Percentiles rank a stretch among this genome's conserved stretches.
phyloP scores from a whole-genome alignment of 1,284 basidiomycete genomes.

The Puccinia polysora region DNA sequence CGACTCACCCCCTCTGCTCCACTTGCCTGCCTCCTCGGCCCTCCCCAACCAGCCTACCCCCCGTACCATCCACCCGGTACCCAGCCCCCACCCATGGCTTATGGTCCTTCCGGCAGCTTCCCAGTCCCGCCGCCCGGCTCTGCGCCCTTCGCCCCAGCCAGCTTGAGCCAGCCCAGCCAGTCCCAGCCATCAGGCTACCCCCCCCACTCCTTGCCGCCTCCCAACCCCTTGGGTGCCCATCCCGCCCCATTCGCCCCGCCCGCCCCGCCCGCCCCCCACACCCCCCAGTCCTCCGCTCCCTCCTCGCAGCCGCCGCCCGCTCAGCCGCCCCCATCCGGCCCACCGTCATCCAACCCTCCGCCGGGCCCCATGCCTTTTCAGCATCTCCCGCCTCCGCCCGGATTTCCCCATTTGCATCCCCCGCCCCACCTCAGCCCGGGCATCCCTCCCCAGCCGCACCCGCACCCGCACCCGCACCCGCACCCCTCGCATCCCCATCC shows the following conservation, averaged over 20 bases:
- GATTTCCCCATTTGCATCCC: slow-evolving; percentile 39
- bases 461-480: slow-evolving; percentile 22
- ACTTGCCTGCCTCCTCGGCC: no score
- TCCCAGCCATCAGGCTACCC: slow-evolving; percentile 16
- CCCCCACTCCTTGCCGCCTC: background rate
- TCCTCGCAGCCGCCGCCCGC: background rate
- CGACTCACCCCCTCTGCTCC: no score
- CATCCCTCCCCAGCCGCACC: slow-evolving; percentile 26
- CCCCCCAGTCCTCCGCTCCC: slow-evolving; percentile 20
- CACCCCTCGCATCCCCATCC: background rate
- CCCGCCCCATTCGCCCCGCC: slow-evolving; percentile 10
- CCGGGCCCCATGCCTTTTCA: slow-evolving; percentile 11
- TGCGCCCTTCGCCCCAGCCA: slow-evolving; percentile 15
- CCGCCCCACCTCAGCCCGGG: slow-evolving; percentile 17
- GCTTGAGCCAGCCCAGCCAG: slow-evolving; percentile 12
- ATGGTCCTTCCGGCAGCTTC: slow-evolving; percentile 7
- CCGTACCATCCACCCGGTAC: slow-evolving; percentile 23
- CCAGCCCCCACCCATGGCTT: slow-evolving; percentile 25
- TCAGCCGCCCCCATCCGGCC: background rate
- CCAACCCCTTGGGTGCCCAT: background rate
- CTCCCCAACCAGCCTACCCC: slow-evolving; percentile 19
- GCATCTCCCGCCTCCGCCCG: slow-evolving; percentile 36
- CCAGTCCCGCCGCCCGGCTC: slow-evolving; percentile 9
- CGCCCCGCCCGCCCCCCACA: background rate
- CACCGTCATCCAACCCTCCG: slow-evolving; percentile 7